Conservation (phyloP, 2,329 filamentous ascomycete species). For the Sclerotinia sclerotiorum region DNA sequence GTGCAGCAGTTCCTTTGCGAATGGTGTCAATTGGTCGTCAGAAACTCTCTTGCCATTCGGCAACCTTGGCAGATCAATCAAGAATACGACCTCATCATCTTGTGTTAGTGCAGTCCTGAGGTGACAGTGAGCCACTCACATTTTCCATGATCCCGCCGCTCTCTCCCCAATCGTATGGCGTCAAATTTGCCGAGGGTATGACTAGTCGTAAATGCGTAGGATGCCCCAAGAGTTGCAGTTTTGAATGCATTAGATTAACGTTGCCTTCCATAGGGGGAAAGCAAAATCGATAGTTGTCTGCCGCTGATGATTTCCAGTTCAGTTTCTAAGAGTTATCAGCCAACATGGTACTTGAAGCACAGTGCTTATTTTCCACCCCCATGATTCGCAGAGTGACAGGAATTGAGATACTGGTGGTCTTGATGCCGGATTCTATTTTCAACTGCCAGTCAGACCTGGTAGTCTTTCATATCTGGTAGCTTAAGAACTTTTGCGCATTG, state of each 20-base stretch:
- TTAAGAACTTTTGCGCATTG: background rate
- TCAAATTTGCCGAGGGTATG: constrained; percentile 83
- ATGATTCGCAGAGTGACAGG: background rate
- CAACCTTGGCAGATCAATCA: constrained; percentile 66
- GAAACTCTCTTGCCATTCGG: constrained; percentile 30
- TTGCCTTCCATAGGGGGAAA: constrained; percentile 75
- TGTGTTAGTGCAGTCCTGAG: constrained; percentile 10
- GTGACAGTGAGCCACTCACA: constrained; percentile 45
- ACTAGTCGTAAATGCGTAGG: constrained; percentile 72
- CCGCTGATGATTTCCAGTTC: constrained; percentile 51
- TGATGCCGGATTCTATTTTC: background rate
- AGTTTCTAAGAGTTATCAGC: constrained; percentile 45
- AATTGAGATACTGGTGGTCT: background rate
- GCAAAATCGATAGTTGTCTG: constrained; percentile 64
- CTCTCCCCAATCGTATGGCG: constrained; percentile 71
- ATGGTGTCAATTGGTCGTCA: constrained; percentile 47
- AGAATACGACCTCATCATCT: constrained; percentile 17
- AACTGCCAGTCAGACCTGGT: background rate
- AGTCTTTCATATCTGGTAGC: background rate
- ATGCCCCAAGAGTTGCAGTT: constrained; percentile 87
- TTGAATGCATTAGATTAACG: constrained; percentile 84
- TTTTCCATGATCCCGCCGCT: constrained; percentile 81
- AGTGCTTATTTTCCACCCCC: background rate
- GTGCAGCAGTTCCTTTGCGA: constrained; percentile 64
- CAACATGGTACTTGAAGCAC: background rate